These are phyloP conservation scores for Psidium guajava DNA, from an alignment of 345 rosid genomes.

Conservation along the genomic window DNA sequence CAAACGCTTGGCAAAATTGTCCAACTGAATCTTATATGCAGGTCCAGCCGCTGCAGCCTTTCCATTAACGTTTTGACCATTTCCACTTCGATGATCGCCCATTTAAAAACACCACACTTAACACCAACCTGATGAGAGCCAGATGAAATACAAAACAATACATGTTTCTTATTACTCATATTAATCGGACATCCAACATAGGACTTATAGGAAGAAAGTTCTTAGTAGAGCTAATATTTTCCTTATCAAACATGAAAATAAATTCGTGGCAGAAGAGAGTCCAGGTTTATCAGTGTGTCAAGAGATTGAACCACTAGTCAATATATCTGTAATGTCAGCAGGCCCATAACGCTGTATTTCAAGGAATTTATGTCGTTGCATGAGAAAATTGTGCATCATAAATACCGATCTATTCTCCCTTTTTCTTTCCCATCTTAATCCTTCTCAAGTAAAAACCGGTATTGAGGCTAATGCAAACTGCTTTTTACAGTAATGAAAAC, in stretches of 20 bases:
- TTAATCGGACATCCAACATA: background rate
- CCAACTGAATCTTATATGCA: slow-evolving; percentile 46
- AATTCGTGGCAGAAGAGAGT: background rate
- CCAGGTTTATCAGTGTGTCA: background rate
- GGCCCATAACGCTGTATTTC: background rate
- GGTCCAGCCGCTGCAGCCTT: slow-evolving; percentile 22
- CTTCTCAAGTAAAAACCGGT: background rate
- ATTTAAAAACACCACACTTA: slow-evolving; percentile 9
- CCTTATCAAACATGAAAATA: background rate
- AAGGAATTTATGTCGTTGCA: background rate
- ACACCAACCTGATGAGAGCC: background rate
- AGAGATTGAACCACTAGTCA: background rate
- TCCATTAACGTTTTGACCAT: slow-evolving; percentile 32
- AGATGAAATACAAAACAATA: background rate
- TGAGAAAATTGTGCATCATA: background rate
- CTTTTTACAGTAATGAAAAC: background rate
- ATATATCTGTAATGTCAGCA: background rate
- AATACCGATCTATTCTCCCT: background rate
- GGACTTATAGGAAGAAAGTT: background rate
- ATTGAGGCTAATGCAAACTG: background rate
- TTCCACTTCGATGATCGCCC: slow-evolving; percentile 59
- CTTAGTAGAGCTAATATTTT: background rate
- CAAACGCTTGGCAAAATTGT: slow-evolving; percentile 45
- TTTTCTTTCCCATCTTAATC: background rate
- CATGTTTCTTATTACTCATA: background rate